A percentile compares a stretch with the other conserved stretches of the same genome.
Conservation (phyloP, 139 green algal species). For the Chlorella vulgaris region DNA sequence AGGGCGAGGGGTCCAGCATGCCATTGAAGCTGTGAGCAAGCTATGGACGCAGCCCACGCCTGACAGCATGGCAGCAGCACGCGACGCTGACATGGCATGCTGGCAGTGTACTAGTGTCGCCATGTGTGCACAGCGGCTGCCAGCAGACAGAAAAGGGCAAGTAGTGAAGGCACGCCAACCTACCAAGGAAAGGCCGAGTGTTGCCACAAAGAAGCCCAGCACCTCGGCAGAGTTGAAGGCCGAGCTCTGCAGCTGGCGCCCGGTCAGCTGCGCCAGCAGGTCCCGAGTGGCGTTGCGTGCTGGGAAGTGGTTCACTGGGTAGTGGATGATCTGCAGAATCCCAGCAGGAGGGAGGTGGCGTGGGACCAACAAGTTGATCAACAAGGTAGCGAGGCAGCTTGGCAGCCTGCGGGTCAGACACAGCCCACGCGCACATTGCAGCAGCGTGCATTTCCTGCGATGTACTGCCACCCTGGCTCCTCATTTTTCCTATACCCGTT, state of each 20-base stretch:
- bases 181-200: constrained; percentile 20
- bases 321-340: constrained; percentile 50
- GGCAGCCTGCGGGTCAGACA: too few relatives aligned
- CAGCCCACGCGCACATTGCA: too few relatives aligned
- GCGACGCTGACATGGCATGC: too few relatives aligned
- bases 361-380: too few relatives aligned
- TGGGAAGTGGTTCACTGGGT: constrained; percentile 72
- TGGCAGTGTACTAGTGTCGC: not conserved
- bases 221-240: constrained; percentile 35
- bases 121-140: not conserved
- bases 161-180: too few relatives aligned
- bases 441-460: too few relatives aligned
- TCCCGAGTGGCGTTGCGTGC: constrained; percentile 49
- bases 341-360: too few relatives aligned
- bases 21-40: not conserved
- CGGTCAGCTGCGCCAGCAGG: constrained; percentile 32
- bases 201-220: constrained; percentile 49
- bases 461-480: too few relatives aligned
- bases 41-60: too few relatives aligned
- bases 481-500: too few relatives aligned
- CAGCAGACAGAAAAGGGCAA: not conserved
- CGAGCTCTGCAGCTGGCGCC: not conserved
- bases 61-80: too few relatives aligned
- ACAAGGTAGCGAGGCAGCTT: not conserved
- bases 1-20: not conserved